Evolutionary conservation across 2,329 filamentous ascomycete species (phyloP).

Genomic region (Ophiostoma piceae): DNA sequence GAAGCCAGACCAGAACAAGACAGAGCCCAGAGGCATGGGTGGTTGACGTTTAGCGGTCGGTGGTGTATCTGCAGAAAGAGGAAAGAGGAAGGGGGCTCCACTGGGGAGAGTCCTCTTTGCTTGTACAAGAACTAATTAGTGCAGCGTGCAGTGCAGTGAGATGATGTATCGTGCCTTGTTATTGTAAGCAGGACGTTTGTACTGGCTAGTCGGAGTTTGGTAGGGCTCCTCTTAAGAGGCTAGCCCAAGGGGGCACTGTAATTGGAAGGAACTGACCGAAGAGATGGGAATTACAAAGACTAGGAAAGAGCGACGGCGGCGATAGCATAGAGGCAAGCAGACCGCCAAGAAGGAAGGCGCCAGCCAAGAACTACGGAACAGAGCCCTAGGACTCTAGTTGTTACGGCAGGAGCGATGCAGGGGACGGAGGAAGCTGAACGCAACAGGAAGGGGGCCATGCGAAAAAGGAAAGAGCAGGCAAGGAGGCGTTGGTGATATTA

Average conservation of each 20-base stretch:
- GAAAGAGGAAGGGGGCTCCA: slow-evolving; percentile 18
- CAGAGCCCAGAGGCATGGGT: slow-evolving; percentile 9
- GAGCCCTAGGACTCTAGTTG: background rate
- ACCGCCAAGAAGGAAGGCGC: background rate
- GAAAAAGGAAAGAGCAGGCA: background rate
- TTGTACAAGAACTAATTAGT: background rate
- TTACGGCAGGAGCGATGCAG: background rate
- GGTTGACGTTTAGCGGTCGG: slow-evolving; percentile 15
- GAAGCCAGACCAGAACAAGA: background rate
- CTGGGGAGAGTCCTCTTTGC: slow-evolving; percentile 14
- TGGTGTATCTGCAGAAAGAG: slow-evolving; percentile 15
- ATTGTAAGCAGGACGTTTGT: slow-evolving; percentile 12
- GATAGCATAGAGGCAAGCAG: background rate
- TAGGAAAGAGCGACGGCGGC: background rate
- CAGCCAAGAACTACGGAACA: background rate
- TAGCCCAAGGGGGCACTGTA: background rate
- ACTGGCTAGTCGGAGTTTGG: slow-evolving; percentile 19
- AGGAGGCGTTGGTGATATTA: background rate
- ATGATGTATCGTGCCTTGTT: slow-evolving; percentile 14
- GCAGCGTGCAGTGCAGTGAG: background rate
- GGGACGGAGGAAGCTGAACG: background rate
- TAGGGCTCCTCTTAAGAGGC: background rate
- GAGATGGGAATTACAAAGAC: no score
- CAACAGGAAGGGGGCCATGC: background rate
- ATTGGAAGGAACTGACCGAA: background rate